These are phyloP conservation scores for Colletotrichum sp. DNA, from an alignment of 2,329 filamentous ascomycete genomes.

Conservation along the genomic window DNA sequence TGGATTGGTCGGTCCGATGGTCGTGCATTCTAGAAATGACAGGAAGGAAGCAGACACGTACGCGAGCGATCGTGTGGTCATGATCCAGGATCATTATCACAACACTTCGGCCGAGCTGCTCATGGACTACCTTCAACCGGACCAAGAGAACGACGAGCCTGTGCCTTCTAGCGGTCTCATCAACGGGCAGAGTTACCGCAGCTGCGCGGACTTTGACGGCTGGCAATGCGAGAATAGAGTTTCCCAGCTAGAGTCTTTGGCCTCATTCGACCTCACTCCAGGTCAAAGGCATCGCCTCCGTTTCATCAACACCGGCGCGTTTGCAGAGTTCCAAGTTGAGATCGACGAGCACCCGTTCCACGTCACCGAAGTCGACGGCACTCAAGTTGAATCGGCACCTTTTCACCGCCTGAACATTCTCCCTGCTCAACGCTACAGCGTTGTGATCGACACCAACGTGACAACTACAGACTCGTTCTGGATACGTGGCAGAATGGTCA, in stretches of 20 bases:
- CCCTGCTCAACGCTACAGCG: conserved; percentile 74
- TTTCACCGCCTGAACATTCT: conserved; percentile 68
- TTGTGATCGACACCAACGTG: conserved; percentile 65
- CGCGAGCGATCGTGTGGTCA: conserved; percentile 61
- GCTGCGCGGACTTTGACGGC: conserved; percentile 35
- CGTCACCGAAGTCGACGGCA: conserved; percentile 74
- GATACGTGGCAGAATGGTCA: conserved; percentile 59
- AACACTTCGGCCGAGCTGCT: conserved; percentile 55
- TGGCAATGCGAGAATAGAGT: conserved; percentile 47
- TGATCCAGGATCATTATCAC: conserved; percentile 78
- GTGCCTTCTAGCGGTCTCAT: conserved; percentile 69
- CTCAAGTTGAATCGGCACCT: conserved; percentile 63
- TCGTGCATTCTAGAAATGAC: conserved; percentile 64
- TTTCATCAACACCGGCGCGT: conserved; percentile 72
- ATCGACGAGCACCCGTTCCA: conserved; percentile 69
- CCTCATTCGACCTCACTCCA: conserved; percentile 46
- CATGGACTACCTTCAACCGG: conserved; percentile 56
- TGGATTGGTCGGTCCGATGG: conserved; percentile 68
- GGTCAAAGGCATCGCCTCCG: conserved; percentile 67
- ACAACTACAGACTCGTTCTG: conserved; percentile 61
- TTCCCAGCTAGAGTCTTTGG: conserved; percentile 23
- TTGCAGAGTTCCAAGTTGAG: conserved; percentile 74
- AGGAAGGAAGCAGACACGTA: conserved; percentile 21
- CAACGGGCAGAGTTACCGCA: conserved; percentile 53
- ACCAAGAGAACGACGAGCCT: conserved; percentile 65